Percentiles rank a stretch among this genome's conserved stretches.
These are phyloP conservation scores for Ophiocordyceps camponoti-leonardi DNA, from an alignment of 2,329 filamentous ascomycete species.

Conservation along the genomic window DNA sequence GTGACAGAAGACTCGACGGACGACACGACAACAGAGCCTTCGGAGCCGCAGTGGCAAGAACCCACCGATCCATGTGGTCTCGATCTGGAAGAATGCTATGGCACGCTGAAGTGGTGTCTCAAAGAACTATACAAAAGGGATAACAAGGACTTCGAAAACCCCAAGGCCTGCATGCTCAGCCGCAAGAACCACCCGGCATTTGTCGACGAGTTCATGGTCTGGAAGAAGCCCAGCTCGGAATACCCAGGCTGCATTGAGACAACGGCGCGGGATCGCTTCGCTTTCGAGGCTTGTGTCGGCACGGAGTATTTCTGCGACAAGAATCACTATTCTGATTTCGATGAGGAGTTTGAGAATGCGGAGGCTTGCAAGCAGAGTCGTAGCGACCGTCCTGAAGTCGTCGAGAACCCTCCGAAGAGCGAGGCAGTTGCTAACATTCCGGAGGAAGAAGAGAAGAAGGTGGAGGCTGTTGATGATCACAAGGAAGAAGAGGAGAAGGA, in stretches of 20 bases:
- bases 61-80: no score
- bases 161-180: background rate
- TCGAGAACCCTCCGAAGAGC: background rate
- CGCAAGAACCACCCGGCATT: background rate
- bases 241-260: background rate
- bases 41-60: no score
- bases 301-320: background rate
- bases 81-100: background rate
- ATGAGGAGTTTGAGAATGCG: background rate
- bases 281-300: background rate
- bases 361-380: background rate
- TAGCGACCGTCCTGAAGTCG: background rate
- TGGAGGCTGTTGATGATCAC: no score
- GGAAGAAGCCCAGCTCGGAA: background rate
- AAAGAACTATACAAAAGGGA: background rate
- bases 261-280: background rate
- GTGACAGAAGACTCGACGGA: no score
- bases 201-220: background rate
- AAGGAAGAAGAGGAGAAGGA: no score
- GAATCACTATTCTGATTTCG: background rate
- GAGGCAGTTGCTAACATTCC: no score
- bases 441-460: no score
- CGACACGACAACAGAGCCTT: no score
- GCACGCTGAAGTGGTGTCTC: background rate
- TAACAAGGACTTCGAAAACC: background rate